Evolutionary conservation across 306 rosid species (phyloP), one percentile per base, ranked within the genome.

Genomic region (Begonia loranthoides): DNA sequence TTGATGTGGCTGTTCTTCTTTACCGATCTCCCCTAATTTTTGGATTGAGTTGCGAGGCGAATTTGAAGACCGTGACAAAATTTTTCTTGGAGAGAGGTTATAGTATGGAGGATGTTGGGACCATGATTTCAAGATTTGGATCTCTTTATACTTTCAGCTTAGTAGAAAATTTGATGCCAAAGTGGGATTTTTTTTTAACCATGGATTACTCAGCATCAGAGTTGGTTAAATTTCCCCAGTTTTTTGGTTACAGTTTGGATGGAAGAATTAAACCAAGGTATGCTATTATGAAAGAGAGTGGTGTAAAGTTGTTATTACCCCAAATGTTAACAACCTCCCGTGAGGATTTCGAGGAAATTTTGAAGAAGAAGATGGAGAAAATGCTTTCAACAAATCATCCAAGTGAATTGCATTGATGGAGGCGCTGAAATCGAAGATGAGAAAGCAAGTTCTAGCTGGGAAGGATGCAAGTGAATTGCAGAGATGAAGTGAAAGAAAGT

Each of bases 141-240:
- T 64, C 78, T 15, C 62, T 89, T 51, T 89, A 84, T 50, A 75
- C 90, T 38, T 79, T 75, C 65, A 89, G 95, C 78, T 66, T 89
- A 81, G 55, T 62, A 3, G 72, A 66, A 57, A 89, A 76, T 63
- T 56, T 84, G 72, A 59, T 66, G 44, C 94, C 85, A 3, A 89
- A 89, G 54, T 89, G 97, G 95, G 78, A 85, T 57, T 89, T 73
- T 72, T 89, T 84, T 70, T 38, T 77, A 63, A 82, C 82, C 44
- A 82, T 76, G 84, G 85, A 62, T 48, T 89, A 89, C 33, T 60
- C 84, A 9, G 70, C 68, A 34, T 68, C 81, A 8, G 94, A 82
- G 73, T 73, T 89, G 47, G 78, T 89, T 47, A 82, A 82, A 53
- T 84, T 84, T 75, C 97, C 97, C 43, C 95, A 82, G 41, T 89